Evolutionary conservation across 192 early-diverging fungal species (phyloP).

Genomic region (Glomus cerebriforme): DNA sequence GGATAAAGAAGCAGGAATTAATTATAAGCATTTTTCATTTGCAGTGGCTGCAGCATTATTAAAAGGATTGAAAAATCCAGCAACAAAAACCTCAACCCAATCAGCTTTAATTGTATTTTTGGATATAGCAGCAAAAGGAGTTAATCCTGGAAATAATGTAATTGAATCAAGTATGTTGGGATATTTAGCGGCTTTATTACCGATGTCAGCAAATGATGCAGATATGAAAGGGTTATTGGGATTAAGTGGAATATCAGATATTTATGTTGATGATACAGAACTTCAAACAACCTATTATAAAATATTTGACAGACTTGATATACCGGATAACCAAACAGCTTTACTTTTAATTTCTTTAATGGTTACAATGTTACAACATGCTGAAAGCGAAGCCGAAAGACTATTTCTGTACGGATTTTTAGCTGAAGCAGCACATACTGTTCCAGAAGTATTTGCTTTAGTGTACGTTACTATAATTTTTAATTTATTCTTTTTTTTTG

Average conservation of each 20-base stretch:
- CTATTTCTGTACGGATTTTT: slow-evolving; percentile 75
- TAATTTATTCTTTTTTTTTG: background rate
- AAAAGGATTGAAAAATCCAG: slow-evolving; percentile 78
- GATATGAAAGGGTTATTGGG: slow-evolving; percentile 59
- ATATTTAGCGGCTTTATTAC: slow-evolving; percentile 80
- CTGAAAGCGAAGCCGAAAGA: slow-evolving; percentile 72
- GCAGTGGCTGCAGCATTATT: slow-evolving; percentile 79
- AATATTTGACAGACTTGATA: slow-evolving; percentile 67
- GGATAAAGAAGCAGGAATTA: slow-evolving; percentile 74
- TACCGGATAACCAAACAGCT: slow-evolving; percentile 63
- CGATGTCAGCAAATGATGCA: slow-evolving; percentile 71
- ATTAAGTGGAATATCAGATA: slow-evolving; percentile 51
- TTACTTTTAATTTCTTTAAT: slow-evolving; percentile 66
- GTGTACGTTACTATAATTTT: slow-evolving; percentile 48
- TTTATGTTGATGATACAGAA: slow-evolving; percentile 43
- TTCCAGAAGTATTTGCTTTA: slow-evolving; percentile 71
- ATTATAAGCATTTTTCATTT: slow-evolving; percentile 88
- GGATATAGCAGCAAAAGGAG: slow-evolving; percentile 65
- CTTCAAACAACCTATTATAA: slow-evolving; percentile 55
- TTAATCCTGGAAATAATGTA: slow-evolving; percentile 29
- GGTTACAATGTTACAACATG: slow-evolving; percentile 68
- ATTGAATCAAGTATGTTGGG: slow-evolving; percentile 61
- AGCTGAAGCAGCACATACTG: slow-evolving; percentile 69
- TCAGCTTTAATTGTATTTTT: slow-evolving; percentile 70
- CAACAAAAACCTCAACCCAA: slow-evolving; percentile 72